These are phyloP conservation scores for Umbelopsis vinacea DNA, from an alignment of 192 early-diverging fungal genomes.

Conservation along the genomic window DNA sequence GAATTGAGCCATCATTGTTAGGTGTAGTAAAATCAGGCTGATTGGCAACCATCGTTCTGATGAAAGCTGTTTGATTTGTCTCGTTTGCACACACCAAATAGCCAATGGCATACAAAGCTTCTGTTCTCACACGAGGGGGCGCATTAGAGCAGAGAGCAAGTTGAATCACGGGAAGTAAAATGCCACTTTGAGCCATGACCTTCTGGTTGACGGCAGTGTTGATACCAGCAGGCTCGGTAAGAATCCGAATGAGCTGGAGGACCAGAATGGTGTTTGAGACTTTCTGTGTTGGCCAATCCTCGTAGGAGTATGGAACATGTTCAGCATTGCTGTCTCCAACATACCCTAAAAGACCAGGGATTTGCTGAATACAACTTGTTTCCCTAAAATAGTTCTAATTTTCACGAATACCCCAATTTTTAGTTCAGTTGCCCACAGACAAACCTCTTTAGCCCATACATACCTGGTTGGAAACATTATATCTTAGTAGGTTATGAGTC, in stretches of 20 bases:
- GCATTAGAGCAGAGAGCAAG: constrained; percentile 76
- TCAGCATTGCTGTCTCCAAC: constrained; percentile 44
- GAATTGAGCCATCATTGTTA: constrained; percentile 34
- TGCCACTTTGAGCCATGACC: constrained; percentile 82
- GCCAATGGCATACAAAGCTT: constrained; percentile 85
- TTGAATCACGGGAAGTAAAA: constrained; percentile 81
- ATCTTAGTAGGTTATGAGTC: constrained; percentile 88
- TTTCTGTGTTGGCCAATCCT: constrained; percentile 84
- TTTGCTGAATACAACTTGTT: constrained; percentile 88
- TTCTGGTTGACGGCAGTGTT: constrained; percentile 91
- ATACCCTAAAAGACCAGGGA: constrained; percentile 77
- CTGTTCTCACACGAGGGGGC: constrained; percentile 75
- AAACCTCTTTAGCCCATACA: not conserved
- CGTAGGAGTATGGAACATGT: constrained; percentile 46
- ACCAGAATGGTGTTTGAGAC: constrained; percentile 86
- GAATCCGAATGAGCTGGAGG: constrained; percentile 86
- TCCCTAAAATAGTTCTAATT: constrained; percentile 93
- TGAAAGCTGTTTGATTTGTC: constrained; percentile 78
- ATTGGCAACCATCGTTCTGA: constrained; percentile 69
- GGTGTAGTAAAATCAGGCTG: constrained; percentile 40
- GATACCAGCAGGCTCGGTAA: constrained; percentile 86
- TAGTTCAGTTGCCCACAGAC: too few species aligned
- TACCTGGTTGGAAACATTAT: constrained; percentile 98
- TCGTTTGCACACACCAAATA: constrained; percentile 80
- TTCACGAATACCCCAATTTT: too few species aligned